Conservation (phyloP, 163 green algal species). For the Scenedesmus sp. region DNA sequence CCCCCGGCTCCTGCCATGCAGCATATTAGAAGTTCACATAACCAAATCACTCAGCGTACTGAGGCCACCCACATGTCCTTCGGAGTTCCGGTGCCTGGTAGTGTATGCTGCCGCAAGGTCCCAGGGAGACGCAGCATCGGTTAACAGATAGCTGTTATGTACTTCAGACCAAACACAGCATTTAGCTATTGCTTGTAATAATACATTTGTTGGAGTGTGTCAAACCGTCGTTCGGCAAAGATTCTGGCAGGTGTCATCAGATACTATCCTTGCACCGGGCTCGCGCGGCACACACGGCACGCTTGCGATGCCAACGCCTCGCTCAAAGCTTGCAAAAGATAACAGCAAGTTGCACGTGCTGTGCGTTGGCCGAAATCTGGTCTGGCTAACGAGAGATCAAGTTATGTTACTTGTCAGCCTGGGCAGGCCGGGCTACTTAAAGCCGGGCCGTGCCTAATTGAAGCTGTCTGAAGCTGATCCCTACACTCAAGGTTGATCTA, state of each 20-base stretch:
- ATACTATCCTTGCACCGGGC: not conserved
- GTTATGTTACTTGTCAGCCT: constrained; percentile 4
- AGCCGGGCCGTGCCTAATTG: not conserved
- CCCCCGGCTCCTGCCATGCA: not conserved
- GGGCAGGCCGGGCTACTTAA: not conserved
- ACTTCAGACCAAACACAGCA: not conserved
- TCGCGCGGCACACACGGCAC: not conserved
- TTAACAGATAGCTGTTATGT: not conserved
- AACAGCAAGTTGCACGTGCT: not conserved
- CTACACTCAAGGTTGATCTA: constrained; percentile 7
- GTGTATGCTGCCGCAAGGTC: not conserved
- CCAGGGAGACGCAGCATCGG: not conserved
- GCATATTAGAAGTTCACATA: no score
- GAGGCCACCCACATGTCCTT: not conserved
- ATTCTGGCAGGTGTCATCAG: not conserved
- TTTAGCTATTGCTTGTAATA: not conserved
- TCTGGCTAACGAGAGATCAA: constrained; percentile 7
- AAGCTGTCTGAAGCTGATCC: constrained; percentile 9
- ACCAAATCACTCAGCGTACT: not conserved
- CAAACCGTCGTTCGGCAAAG: not conserved
- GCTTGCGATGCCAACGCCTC: not conserved
- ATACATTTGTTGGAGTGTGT: not conserved
- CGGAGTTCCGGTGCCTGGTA: not conserved
- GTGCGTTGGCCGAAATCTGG: not conserved
- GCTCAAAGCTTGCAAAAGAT: not conserved